These are phyloP conservation scores for Hericium rajendrae DNA, from an alignment of 768 basidiomycete genomes.

Conservation along the genomic window DNA sequence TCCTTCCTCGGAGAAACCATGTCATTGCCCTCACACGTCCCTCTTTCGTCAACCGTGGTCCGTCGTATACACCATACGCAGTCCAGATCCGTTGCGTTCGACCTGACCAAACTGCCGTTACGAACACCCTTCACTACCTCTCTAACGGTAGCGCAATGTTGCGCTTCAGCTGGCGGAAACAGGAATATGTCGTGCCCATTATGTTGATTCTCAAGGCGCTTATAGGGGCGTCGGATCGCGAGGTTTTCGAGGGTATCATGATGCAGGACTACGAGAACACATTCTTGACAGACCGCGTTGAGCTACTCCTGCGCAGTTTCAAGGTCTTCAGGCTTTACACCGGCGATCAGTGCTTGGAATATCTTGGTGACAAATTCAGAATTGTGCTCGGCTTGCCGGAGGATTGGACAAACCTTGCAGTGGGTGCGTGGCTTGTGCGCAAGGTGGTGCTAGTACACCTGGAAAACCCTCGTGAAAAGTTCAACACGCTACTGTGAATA, in stretches of 20 bases:
- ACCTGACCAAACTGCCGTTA: constrained; percentile 84
- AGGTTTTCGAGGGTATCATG: constrained; percentile 92
- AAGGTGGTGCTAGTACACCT: constrained; percentile 89
- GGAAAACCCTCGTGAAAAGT: constrained; percentile 82
- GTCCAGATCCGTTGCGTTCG: constrained; percentile 95
- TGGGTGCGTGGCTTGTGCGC: constrained; percentile 76
- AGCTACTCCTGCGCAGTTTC: constrained; percentile 88
- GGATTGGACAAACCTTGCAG: constrained; percentile 77
- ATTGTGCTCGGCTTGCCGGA: constrained; percentile 86
- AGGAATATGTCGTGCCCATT: constrained; percentile 96
- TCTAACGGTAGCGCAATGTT: constrained; percentile 95
- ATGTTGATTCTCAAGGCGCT: constrained; percentile 95
- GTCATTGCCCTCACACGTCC: constrained; percentile 88
- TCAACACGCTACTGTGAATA: constrained; percentile 82
- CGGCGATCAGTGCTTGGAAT: constrained; percentile 86
- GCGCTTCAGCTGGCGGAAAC: constrained; percentile 93
- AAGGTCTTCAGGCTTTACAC: constrained; percentile 86
- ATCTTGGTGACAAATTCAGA: constrained; percentile 93
- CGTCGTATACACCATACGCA: constrained; percentile 88
- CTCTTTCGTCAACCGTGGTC: constrained; percentile 86
- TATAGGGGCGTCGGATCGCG: constrained; percentile 83
- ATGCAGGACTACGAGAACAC: constrained; percentile 98
- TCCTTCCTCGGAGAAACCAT: constrained; percentile 92
- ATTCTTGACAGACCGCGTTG: constrained; percentile 94
- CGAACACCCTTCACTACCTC: constrained; percentile 96